These are phyloP conservation scores for Eucalyptus erythrocorys DNA, from an alignment of 345 rosid genomes.

Conservation along the genomic window DNA sequence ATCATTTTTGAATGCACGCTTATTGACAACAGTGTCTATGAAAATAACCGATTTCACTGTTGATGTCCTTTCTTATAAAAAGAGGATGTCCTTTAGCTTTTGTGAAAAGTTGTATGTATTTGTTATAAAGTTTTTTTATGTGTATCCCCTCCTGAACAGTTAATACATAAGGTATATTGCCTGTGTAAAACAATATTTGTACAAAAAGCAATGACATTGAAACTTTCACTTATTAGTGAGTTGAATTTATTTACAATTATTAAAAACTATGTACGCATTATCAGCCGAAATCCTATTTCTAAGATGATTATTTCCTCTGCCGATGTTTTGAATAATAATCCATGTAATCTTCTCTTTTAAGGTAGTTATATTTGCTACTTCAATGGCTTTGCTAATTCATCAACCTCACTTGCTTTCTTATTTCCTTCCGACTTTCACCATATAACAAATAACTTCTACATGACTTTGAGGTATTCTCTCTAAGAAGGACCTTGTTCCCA, in stretches of 20 bases:
- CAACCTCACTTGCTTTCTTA: neutral
- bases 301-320: neutral
- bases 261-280: neutral
- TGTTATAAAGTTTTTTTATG: neutral
- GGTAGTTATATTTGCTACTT: neutral
- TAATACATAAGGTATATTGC: neutral
- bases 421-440: neutral
- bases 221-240: neutral
- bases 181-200: neutral
- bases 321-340: neutral
- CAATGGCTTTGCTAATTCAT: neutral
- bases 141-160: neutral
- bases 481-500: neutral
- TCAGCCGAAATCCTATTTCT: neutral
- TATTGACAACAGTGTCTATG: neutral
- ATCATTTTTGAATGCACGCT: neutral
- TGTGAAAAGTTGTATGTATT: neutral
- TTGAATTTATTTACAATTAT: neutral
- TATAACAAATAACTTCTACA: neutral
- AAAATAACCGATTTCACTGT: neutral
- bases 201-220: neutral
- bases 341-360: neutral
- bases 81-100: neutral
- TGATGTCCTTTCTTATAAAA: neutral
- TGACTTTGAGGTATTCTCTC: neutral